Evolutionary conservation across 257 asterid genomes (phyloP).

Genomic region (Solanum sitiens): DNA sequence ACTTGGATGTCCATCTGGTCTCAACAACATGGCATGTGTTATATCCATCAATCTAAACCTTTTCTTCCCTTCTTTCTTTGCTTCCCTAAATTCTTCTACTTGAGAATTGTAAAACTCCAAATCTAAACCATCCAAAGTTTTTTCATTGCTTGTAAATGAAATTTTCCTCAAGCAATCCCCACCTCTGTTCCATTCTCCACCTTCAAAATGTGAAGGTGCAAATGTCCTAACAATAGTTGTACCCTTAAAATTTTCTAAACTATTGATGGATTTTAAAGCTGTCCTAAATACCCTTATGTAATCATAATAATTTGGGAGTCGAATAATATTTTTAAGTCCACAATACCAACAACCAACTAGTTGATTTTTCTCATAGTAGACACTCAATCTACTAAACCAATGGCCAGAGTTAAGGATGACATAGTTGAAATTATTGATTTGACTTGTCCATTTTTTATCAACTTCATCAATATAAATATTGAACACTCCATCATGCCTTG

Average conservation of each 20-base stretch:
- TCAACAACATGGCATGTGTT: not conserved
- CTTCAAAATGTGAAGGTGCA: conserved; percentile 5
- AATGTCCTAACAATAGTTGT: not conserved
- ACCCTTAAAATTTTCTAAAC: not conserved
- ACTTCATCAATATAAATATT: not conserved
- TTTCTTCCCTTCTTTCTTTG: not conserved
- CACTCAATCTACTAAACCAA: not conserved
- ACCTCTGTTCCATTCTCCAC: conserved; percentile 3
- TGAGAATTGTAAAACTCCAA: conserved; percentile 1
- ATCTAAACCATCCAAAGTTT: not conserved
- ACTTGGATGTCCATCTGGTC: no score
- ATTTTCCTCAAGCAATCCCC: conserved; percentile 1
- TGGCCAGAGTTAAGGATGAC: conserved; percentile 1
- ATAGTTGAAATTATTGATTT: not conserved
- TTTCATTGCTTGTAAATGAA: not conserved
- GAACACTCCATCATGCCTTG: not conserved
- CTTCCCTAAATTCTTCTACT: not conserved
- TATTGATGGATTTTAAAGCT: not conserved
- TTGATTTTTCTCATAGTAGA: not conserved
- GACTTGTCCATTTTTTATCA: not conserved
- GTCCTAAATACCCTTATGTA: not conserved
- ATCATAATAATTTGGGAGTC: not conserved
- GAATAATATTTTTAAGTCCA: not conserved
- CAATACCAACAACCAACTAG: not conserved
- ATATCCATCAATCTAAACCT: conserved; percentile 26